Evolutionary conservation across 2,329 filamentous ascomycete species (phyloP), one percentile per base, ranked within the genome.

Genomic region (Aspergillus sp.): DNA sequence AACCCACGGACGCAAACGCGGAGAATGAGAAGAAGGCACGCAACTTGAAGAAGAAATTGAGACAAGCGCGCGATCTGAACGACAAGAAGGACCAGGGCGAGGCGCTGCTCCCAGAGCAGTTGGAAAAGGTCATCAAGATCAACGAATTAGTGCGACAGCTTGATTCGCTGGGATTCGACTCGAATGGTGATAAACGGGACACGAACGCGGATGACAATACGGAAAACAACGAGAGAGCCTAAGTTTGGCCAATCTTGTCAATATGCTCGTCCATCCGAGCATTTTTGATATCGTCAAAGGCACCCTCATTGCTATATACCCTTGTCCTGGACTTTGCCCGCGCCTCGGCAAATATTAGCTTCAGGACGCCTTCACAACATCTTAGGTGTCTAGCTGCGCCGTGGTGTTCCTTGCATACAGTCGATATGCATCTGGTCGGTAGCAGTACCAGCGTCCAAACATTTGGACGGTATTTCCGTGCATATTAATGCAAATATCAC

Each of bases 71-170:
- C 57, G 93, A 97, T 2, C 75, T 98, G 45, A 85, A 88, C 64
- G 84, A 83, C 59, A 96, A 95, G 76, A 94, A 94, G 68, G 87
- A 94, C 27, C 83, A 82, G 47, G 93, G 93, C 19, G 85, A 88
- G 63, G 77, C 80, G 4, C 71, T 98, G 50, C 75, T 97, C 28
- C 91, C 90, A 0, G 93, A 98, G 71, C 93, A 98, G 71, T 85
- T 97, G 53, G 89, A 91, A 57, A 98, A 98, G 73, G 88, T 98
- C 46, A 94, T 95, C 66, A 94, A 93, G 69, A 95, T 98, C 65
- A 88, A 88, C 52, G 93, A 98, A 72, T 77, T 98, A 43, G 83
- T 96, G 48, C 80, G 89, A 8, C 90, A 97, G 64, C 72, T 98
- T 47, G 87, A 94, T 58, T 78, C 80, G 2, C 74, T 98, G 29